Percentiles rank a stretch among this genome's conserved stretches.
These are phyloP conservation scores for Fusarium sambucinum DNA, from an alignment of 2,329 filamentous ascomycete species.

Conservation along the genomic window DNA sequence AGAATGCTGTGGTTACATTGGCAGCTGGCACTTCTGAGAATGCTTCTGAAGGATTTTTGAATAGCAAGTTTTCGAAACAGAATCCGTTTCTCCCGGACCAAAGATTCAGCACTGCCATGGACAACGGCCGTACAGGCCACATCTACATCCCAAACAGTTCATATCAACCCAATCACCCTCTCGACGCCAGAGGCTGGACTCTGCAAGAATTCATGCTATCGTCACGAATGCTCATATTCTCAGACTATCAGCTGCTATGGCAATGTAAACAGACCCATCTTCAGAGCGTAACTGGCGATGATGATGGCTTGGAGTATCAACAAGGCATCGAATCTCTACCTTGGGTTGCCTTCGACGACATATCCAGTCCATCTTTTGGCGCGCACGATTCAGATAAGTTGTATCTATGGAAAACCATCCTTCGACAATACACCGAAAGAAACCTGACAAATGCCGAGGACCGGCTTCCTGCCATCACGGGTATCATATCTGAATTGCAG, in stretches of 20 bases:
- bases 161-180: rapidly evolving
- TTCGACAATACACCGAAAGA: background rate
- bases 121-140: rapidly evolving
- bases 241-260: background rate
- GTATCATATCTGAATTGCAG: background rate
- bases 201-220: constrained; percentile 8
- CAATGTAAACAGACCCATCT: background rate
- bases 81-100: rapidly evolving
- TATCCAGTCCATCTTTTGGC: background rate
- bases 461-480: background rate
- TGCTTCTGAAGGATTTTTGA: background rate
- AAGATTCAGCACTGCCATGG: rapidly evolving
- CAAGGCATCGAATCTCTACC: background rate
- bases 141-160: background rate
- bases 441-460: rapidly evolving
- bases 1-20: background rate
- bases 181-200: background rate
- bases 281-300: rapidly evolving
- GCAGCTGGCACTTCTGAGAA: background rate
- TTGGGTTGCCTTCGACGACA: rapidly evolving
- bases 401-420: rapidly evolving
- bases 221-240: constrained; percentile 2
- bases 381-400: background rate
- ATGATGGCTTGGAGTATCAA: rapidly evolving
- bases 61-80: no score